These are phyloP conservation scores for Calonectria crousiana DNA, from an alignment of 2,329 filamentous ascomycete species.

Conservation along the genomic window DNA sequence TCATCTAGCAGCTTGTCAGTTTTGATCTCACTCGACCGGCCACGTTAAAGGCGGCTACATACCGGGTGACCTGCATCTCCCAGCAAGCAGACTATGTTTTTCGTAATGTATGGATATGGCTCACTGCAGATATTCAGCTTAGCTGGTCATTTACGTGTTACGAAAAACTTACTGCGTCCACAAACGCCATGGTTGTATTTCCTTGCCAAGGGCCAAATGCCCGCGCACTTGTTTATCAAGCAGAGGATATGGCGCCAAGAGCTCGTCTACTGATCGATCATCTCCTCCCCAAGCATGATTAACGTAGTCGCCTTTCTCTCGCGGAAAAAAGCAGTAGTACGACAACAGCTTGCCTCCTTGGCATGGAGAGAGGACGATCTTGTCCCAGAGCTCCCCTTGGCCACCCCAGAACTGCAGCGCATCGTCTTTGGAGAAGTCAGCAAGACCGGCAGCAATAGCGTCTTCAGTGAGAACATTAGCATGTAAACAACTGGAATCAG, in stretches of 20 bases:
- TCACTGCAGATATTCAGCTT: slow-evolving; percentile 37
- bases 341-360: slow-evolving; percentile 74
- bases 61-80: slow-evolving; percentile 73
- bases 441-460: slow-evolving; percentile 68
- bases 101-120: slow-evolving; percentile 69
- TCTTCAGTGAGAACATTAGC: slow-evolving; percentile 73
- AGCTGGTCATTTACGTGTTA: neutral
- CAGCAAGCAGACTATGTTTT: slow-evolving; percentile 66
- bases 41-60: neutral
- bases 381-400: slow-evolving; percentile 71
- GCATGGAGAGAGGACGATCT: slow-evolving; percentile 78
- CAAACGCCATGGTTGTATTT: slow-evolving; percentile 74
- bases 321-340: slow-evolving; percentile 78
- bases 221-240: slow-evolving; percentile 69
- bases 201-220: slow-evolving; percentile 70
- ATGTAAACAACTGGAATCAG: slow-evolving; percentile 73
- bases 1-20: slow-evolving; percentile 59
- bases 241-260: slow-evolving; percentile 70
- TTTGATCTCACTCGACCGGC: neutral
- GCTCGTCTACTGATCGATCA: slow-evolving; percentile 65
- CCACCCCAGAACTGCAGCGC: slow-evolving; percentile 80
- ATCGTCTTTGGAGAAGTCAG: slow-evolving; percentile 70
- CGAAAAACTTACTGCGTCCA: slow-evolving; percentile 62
- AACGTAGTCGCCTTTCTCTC: slow-evolving; percentile 61
- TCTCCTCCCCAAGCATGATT: slow-evolving; percentile 71